Percentiles rank a stretch among this genome's conserved stretches.
Conservation (phyloP, 805 yeast species). For the Brettanomyces anomalus region DNA sequence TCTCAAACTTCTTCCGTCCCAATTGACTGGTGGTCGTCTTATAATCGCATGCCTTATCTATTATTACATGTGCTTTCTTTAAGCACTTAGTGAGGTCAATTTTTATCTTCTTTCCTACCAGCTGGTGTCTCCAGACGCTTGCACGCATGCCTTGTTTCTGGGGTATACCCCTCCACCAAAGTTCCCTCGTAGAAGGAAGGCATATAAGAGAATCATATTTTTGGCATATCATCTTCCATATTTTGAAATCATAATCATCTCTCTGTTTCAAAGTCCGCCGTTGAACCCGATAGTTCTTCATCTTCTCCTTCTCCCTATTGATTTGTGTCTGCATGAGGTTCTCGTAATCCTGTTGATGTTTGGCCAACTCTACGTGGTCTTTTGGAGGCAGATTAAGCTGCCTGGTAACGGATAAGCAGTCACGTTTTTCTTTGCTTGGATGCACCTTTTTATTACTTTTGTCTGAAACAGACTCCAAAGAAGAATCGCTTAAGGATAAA, state of each 20-base stretch:
- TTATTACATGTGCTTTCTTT: constrained; percentile 12
- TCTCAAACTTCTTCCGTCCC: constrained; percentile 9
- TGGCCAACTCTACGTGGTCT: constrained; percentile 37
- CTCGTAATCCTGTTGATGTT: constrained; percentile 48
- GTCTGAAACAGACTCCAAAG: not conserved
- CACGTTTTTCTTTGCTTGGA: constrained; percentile 12
- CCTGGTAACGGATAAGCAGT: constrained; percentile 40
- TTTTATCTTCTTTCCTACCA: constrained; percentile 18
- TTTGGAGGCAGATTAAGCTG: constrained; percentile 66
- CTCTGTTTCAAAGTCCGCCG: constrained; percentile 27
- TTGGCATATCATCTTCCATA: constrained; percentile 36
- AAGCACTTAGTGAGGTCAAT: constrained; percentile 13
- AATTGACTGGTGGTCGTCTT: constrained; percentile 14
- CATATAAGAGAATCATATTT: constrained; percentile 27
- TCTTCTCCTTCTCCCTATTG: constrained; percentile 27
- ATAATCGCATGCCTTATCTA: constrained; percentile 23
- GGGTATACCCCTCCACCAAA: constrained; percentile 58
- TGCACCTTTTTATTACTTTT: not conserved
- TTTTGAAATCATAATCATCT: constrained; percentile 27
- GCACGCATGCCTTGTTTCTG: constrained; percentile 25
- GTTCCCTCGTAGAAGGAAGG: constrained; percentile 35
- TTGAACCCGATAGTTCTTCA: constrained; percentile 22
- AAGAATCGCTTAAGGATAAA: not conserved
- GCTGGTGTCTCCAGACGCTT: constrained; percentile 41
- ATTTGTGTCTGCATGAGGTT: constrained; percentile 33